These are phyloP conservation scores for Cryptococcus sp. DNA, from an alignment of 1,284 basidiomycete species.

Conservation along the genomic window DNA sequence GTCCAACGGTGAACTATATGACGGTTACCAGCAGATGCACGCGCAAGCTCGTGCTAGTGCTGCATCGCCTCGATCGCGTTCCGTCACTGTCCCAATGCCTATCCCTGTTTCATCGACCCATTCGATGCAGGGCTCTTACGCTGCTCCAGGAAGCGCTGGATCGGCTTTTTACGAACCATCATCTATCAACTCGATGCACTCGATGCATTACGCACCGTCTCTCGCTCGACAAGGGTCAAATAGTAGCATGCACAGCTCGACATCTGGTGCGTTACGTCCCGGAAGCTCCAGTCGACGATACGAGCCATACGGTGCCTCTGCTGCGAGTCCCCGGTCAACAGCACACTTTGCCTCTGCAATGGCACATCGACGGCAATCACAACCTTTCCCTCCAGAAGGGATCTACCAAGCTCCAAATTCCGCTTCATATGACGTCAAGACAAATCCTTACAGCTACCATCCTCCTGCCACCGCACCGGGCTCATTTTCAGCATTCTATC, in stretches of 20 bases:
- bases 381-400: slow-evolving; percentile 16
- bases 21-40: slow-evolving; percentile 16
- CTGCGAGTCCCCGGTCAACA: slow-evolving; percentile 10
- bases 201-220: slow-evolving; percentile 15
- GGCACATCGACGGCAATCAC: slow-evolving; percentile 18
- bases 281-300: slow-evolving; percentile 20
- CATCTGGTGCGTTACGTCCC: slow-evolving; percentile 22
- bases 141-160: slow-evolving; percentile 18
- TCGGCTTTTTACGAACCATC: slow-evolving; percentile 20
- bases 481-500: slow-evolving; percentile 15
- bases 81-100: slow-evolving; percentile 31
- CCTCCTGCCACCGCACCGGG: slow-evolving; percentile 10
- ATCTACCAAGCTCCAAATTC: slow-evolving; percentile 7
- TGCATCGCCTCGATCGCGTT: slow-evolving; percentile 17
- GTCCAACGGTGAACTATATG: slow-evolving; percentile 20
- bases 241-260: slow-evolving; percentile 17
- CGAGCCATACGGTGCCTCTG: slow-evolving; percentile 21
- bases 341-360: slow-evolving; percentile 4
- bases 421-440: slow-evolving; percentile 20
- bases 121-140: slow-evolving; percentile 15
- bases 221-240: slow-evolving; percentile 20
- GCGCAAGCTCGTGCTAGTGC: slow-evolving; percentile 7
- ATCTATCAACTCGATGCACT: slow-evolving; percentile 7
- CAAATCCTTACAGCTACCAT: slow-evolving; percentile 17
- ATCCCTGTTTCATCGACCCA: slow-evolving; percentile 23